Evolutionary conservation across 495 filamentous ascomycete genomes (phyloP).

Genomic region (Penicillium parvum): DNA sequence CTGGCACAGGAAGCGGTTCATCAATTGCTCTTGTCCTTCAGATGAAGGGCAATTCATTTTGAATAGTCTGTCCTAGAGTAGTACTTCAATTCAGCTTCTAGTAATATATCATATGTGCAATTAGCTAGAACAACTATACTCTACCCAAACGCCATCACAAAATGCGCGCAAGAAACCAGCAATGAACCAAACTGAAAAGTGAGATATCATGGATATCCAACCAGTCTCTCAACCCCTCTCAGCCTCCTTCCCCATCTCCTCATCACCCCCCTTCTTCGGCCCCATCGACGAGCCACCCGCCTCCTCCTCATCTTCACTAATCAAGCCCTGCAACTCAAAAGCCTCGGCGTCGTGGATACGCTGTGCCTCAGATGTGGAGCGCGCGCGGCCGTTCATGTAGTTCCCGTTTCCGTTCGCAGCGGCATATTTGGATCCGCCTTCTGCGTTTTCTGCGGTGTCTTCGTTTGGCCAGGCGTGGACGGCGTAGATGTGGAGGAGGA

Average conservation of each 20-base stretch:
- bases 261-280: slow-evolving; percentile 31
- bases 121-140: no score
- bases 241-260: slow-evolving; percentile 35
- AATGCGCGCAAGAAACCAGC: no score
- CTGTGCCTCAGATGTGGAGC: slow-evolving; percentile 45
- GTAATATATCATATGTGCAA: no score
- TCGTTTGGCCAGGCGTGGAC: slow-evolving; percentile 52
- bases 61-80: no score
- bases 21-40: no score
- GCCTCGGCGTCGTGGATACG: slow-evolving; percentile 71
- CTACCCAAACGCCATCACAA: no score
- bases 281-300: slow-evolving; percentile 23
- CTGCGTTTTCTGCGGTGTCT: slow-evolving; percentile 25
- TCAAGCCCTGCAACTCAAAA: slow-evolving; percentile 86
- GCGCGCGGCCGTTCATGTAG: slow-evolving; percentile 54
- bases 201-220: no score
- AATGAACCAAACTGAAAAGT: no score
- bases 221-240: no score
- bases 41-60: no score
- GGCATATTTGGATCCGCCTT: slow-evolving; percentile 17
- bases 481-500: slow-evolving; percentile 80
- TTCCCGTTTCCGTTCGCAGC: slow-evolving; percentile 19
- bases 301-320: slow-evolving; percentile 67
- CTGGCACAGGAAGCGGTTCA: no score
- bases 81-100: no score